Percentiles rank a stretch among this genome's conserved stretches.
phyloP scores from a whole-genome alignment of 1,139 yeast species.

The Saccharomyces uvarum region DNA sequence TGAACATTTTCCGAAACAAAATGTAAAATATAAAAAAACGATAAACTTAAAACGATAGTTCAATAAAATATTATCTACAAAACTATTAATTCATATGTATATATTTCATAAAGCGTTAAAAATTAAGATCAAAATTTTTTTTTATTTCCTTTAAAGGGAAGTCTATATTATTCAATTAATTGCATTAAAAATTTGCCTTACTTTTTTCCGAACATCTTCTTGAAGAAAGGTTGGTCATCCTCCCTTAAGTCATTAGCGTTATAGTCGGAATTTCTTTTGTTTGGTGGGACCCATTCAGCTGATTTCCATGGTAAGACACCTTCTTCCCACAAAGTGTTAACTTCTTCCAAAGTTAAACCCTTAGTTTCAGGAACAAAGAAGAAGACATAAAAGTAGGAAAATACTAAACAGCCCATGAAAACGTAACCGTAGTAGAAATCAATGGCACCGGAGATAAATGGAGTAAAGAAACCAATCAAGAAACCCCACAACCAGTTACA shows the following conservation, averaged over 20 bases:
- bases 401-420: slow-evolving; percentile 61
- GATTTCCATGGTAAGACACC: slow-evolving; percentile 44
- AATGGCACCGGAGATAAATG: slow-evolving; percentile 50
- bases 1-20: neutral
- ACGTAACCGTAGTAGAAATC: slow-evolving; percentile 56
- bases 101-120: neutral
- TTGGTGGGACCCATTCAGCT: slow-evolving; percentile 27
- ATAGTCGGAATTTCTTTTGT: slow-evolving; percentile 31
- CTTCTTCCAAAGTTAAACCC: slow-evolving; percentile 66
- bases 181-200: slow-evolving; percentile 31
- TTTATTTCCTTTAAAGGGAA: neutral
- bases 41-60: neutral
- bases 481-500: slow-evolving; percentile 78
- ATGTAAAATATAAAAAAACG: neutral
- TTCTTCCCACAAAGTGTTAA: slow-evolving; percentile 50
- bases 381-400: slow-evolving; percentile 57
- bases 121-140: neutral
- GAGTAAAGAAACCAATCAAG: slow-evolving; percentile 69
- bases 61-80: neutral
- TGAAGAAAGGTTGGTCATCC: slow-evolving; percentile 24
- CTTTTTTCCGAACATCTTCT: slow-evolving; percentile 22
- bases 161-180: neutral
- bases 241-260: slow-evolving; percentile 20
- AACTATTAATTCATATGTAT: neutral
- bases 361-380: slow-evolving; percentile 65